A percentile compares a stretch with the other conserved stretches of the same genome.
phyloP scores from a whole-genome alignment of 1,284 basidiomycete species.

The Rhodofomes roseus region DNA sequence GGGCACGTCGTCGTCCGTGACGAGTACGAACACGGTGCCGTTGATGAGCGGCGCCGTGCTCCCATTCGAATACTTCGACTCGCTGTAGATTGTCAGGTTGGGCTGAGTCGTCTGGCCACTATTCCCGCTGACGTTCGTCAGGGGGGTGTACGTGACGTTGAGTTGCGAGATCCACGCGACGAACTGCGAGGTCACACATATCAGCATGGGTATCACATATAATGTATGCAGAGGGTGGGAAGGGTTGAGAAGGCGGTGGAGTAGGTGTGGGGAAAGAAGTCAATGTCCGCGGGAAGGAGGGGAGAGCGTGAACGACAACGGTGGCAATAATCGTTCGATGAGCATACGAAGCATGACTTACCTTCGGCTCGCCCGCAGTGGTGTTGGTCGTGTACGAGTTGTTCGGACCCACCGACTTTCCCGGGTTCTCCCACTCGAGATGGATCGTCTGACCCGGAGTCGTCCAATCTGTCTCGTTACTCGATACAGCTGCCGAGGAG shows the following conservation, averaged over 20 bases:
- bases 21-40: constrained; percentile 55
- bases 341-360: constrained; percentile 11
- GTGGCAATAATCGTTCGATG: neutral
- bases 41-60: constrained; percentile 37
- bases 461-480: constrained; percentile 46
- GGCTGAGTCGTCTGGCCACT: constrained; percentile 49
- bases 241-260: neutral
- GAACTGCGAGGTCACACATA: constrained; percentile 22
- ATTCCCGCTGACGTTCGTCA: constrained; percentile 41
- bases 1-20: constrained; percentile 46
- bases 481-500: constrained; percentile 41
- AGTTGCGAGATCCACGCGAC: constrained; percentile 57
- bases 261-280: neutral
- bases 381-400: constrained; percentile 48
- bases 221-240: neutral
- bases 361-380: constrained; percentile 40
- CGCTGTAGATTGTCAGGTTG: constrained; percentile 36
- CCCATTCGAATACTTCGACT: constrained; percentile 1
- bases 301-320: neutral
- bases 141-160: constrained; percentile 59
- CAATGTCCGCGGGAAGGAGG: neutral
- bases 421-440: constrained; percentile 56
- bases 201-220: constrained; percentile 12
- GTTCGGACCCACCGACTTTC: constrained; percentile 49
- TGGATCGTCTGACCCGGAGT: constrained; percentile 44